phyloP scores from a whole-genome alignment of 495 filamentous ascomycete genomes.

The Daldinia bambusicola region DNA sequence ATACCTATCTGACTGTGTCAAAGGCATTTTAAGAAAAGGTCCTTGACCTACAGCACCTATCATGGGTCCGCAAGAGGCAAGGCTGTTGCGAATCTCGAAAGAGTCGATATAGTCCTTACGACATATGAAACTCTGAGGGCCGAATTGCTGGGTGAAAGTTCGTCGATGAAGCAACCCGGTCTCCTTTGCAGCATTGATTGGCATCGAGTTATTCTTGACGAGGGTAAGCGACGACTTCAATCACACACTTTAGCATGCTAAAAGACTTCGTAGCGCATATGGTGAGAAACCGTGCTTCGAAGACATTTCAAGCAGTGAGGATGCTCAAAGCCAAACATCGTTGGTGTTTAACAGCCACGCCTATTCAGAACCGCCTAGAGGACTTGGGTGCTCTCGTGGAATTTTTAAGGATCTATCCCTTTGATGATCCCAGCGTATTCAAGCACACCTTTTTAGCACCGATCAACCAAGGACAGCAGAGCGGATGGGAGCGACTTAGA shows the following conservation, averaged over 20 bases:
- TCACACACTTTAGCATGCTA: not conserved
- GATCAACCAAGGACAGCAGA: not conserved
- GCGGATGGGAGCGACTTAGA: conserved; percentile 21
- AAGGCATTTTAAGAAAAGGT: conserved; percentile 41
- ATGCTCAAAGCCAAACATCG: conserved; percentile 48
- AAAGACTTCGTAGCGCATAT: conserved; percentile 41
- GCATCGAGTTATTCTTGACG: conserved; percentile 58
- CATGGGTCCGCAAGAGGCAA: conserved; percentile 48
- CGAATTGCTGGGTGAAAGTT: conserved; percentile 26
- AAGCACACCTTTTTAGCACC: conserved; percentile 18
- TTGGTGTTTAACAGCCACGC: conserved; percentile 63
- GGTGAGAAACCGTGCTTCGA: conserved; percentile 50
- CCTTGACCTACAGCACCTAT: conserved; percentile 48
- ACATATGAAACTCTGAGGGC: conserved; percentile 54
- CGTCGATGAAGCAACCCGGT: not conserved
- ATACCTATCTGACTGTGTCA: not conserved
- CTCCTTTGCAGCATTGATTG: conserved; percentile 49
- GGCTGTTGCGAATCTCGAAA: conserved; percentile 30
- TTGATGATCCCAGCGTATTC: conserved; percentile 47
- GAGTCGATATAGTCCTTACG: conserved; percentile 53
- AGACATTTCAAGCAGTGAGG: conserved; percentile 45
- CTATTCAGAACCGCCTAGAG: conserved; percentile 62
- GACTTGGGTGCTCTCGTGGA: conserved; percentile 59
- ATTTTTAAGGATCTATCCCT: conserved; percentile 57
- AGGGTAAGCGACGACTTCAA: conserved; percentile 48